A percentile compares a stretch with the other conserved stretches of the same genome.
These are phyloP conservation scores for Megacollybia platyphylla DNA, from an alignment of 1,284 basidiomycete species.

Conservation along the genomic window DNA sequence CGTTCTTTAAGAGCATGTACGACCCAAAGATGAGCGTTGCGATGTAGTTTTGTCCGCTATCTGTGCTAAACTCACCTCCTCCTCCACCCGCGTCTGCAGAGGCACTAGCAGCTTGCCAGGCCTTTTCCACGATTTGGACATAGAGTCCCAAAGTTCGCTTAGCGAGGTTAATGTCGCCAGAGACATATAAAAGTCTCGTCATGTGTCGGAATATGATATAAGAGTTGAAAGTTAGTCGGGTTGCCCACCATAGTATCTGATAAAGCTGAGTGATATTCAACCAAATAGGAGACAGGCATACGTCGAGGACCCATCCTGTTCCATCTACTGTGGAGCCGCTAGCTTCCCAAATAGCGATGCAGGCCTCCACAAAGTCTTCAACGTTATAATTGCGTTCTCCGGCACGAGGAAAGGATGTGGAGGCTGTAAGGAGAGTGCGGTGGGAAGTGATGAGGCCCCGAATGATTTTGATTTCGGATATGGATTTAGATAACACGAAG, in stretches of 20 bases:
- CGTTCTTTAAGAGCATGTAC: slow-evolving; percentile 51
- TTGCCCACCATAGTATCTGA: slow-evolving; percentile 84
- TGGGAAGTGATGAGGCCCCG: slow-evolving; percentile 59
- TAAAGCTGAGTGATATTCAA: slow-evolving; percentile 7
- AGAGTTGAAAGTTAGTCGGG: slow-evolving; percentile 84
- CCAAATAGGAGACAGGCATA: slow-evolving; percentile 20
- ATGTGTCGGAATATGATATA: slow-evolving; percentile 76
- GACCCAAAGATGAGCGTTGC: slow-evolving; percentile 59
- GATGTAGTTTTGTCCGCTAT: slow-evolving; percentile 42
- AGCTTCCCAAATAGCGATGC: slow-evolving; percentile 73
- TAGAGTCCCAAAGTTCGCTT: slow-evolving; percentile 72
- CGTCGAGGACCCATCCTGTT: slow-evolving; percentile 64
- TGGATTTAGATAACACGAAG: slow-evolving; percentile 30
- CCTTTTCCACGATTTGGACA: slow-evolving; percentile 73
- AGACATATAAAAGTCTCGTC: slow-evolving; percentile 54
- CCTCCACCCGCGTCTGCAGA: slow-evolving; percentile 13
- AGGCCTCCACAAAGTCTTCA: slow-evolving; percentile 75
- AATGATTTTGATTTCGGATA: slow-evolving; percentile 9
- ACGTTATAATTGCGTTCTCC: slow-evolving; percentile 74
- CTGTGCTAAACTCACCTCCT: slow-evolving; percentile 26
- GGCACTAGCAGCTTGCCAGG: slow-evolving; percentile 44
- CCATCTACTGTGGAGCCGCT: slow-evolving; percentile 46
- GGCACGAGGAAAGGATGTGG: slow-evolving; percentile 74
- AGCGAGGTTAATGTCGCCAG: slow-evolving; percentile 56
- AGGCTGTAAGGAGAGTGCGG: slow-evolving; percentile 47